phyloP scores from a whole-genome alignment of 306 rosid species.

The Fragaria vesca region DNA sequence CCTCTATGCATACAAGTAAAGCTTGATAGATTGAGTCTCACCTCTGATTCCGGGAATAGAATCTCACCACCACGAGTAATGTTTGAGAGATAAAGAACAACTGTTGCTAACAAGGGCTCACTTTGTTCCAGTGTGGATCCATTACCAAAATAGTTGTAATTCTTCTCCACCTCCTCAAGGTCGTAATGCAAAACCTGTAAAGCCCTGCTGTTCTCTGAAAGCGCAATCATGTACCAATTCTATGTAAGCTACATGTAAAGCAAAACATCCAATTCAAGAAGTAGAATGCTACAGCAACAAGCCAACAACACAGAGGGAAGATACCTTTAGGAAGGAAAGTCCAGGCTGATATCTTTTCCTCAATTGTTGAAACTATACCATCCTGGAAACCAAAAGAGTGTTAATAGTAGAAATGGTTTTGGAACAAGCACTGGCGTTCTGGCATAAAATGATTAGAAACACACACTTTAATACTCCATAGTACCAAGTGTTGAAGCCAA shows the following conservation, averaged over 20 bases:
- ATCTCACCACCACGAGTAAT: conserved; percentile 66
- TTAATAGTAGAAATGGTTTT: neutral
- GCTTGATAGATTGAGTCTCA: conserved; percentile 27
- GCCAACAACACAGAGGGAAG: conserved; percentile 9
- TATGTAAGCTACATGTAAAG: conserved; percentile 12
- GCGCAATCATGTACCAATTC: conserved; percentile 2
- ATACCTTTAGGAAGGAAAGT: conserved; percentile 91
- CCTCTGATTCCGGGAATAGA: conserved; percentile 61
- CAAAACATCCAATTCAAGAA: neutral
- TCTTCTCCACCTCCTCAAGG: conserved; percentile 37
- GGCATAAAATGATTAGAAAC: neutral
- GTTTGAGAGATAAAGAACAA: conserved; percentile 75
- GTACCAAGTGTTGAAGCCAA: conserved; percentile 8
- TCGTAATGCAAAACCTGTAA: conserved; percentile 48
- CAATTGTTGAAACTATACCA: conserved; percentile 63
- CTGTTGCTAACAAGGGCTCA: conserved; percentile 65
- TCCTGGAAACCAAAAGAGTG: conserved; percentile 49
- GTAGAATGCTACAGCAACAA: neutral
- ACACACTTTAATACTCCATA: neutral
- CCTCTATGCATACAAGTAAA: conserved; percentile 1
- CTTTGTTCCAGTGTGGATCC: conserved; percentile 39
- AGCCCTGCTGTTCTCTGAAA: conserved; percentile 64
- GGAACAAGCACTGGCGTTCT: neutral
- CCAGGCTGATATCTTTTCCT: conserved; percentile 76
- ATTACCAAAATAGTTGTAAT: conserved; percentile 38